Evolutionary conservation across 495 filamentous ascomycete species (phyloP).

Genomic region (Penicillium pulvis): DNA sequence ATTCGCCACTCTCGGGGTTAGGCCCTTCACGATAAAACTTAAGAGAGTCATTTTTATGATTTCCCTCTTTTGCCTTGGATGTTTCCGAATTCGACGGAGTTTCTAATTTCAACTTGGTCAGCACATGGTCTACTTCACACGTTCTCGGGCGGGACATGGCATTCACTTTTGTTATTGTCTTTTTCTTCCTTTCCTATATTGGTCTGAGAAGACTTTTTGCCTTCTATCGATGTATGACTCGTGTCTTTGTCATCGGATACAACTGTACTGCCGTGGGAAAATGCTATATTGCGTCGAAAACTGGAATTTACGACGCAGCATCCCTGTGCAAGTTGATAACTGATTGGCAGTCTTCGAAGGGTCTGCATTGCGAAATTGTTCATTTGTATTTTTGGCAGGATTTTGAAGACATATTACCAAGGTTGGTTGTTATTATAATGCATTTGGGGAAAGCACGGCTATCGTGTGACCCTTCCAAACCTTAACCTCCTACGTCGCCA

Average conservation of each 20-base stretch:
- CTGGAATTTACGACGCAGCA: neutral
- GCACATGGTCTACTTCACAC: no score
- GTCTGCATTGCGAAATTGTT: neutral
- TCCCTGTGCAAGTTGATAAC: neutral
- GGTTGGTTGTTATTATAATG: neutral
- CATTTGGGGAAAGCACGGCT: neutral
- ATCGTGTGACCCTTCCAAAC: neutral
- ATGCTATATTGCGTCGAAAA: neutral
- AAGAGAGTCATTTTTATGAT: slow-evolving; percentile 5
- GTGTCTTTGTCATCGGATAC: neutral
- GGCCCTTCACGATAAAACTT: neutral
- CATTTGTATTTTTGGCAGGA: neutral
- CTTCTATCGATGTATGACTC: neutral
- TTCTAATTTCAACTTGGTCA: no score
- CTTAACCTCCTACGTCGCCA: neutral
- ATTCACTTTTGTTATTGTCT: neutral
- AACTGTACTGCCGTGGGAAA: neutral
- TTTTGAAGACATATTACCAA: neutral
- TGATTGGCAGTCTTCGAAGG: neutral
- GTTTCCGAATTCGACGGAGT: neutral
- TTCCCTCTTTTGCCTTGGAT: slow-evolving; percentile 1
- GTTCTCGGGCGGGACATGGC: neutral
- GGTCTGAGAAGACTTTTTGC: neutral
- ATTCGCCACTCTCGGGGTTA: neutral
- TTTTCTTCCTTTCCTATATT: neutral